A percentile compares a stretch with the other conserved stretches of the same genome.
Evolutionary conservation across 257 asterid species (phyloP).

Genomic region (Coffea canephora): DNA sequence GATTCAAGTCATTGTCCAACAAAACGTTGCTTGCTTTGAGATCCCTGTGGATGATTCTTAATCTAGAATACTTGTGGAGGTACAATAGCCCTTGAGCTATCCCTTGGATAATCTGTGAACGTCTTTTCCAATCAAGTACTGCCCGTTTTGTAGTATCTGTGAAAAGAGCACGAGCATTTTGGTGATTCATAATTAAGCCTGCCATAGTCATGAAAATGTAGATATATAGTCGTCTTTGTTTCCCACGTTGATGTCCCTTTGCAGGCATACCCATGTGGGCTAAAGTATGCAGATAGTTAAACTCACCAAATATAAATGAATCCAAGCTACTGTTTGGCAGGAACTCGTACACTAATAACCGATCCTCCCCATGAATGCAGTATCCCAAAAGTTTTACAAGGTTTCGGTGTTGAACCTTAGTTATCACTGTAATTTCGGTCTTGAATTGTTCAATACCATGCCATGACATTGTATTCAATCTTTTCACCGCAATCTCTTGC

Average conservation of each 20-base stretch:
- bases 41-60: not conserved
- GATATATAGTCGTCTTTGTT: too few relatives aligned
- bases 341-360: not conserved
- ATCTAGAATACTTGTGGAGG: conserved; percentile 2
- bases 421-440: not conserved
- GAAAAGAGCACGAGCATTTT: too few relatives aligned
- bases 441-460: not conserved
- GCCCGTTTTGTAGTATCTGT: not conserved
- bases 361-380: not conserved
- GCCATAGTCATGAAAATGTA: too few relatives aligned
- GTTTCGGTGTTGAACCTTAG: not conserved
- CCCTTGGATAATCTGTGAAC: not conserved
- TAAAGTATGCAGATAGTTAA: not conserved
- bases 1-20: conserved; percentile 1
- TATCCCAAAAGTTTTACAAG: conserved; percentile 1
- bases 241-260: too few relatives aligned
- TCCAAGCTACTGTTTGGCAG: not conserved
- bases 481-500: conserved; percentile 3
- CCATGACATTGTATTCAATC: not conserved
- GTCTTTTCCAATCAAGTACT: not conserved
- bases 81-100: conserved; percentile 1
- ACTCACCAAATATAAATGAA: conserved; percentile 7
- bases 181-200: too few relatives aligned
- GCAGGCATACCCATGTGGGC: too few relatives aligned
- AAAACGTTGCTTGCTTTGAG: not conserved